phyloP scores from a whole-genome alignment of 257 asterid species.

The Thymus quinquecostatus region DNA sequence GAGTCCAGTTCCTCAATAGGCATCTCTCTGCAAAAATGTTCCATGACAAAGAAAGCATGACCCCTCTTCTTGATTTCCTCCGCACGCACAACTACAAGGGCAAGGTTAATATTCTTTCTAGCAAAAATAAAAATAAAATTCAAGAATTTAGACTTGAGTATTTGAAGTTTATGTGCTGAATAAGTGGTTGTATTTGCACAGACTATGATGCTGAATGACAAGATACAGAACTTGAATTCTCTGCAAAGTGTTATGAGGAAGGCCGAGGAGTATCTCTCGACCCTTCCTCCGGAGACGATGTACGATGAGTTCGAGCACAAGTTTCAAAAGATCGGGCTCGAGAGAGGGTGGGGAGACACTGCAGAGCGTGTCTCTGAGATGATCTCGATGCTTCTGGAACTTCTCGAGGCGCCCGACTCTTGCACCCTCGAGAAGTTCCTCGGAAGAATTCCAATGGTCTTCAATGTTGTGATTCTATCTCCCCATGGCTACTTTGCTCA shows the following conservation, averaged over 20 bases:
- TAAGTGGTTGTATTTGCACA: slow-evolving; percentile 27
- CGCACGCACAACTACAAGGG: slow-evolving; percentile 79
- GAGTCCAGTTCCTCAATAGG: slow-evolving; percentile 95
- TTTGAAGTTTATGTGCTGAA: not conserved
- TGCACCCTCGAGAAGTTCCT: slow-evolving; percentile 89
- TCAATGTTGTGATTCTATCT: slow-evolving; percentile 93
- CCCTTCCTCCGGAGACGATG: slow-evolving; percentile 60
- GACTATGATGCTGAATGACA: slow-evolving; percentile 87
- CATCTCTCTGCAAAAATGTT: slow-evolving; percentile 98
- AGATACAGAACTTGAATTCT: slow-evolving; percentile 57
- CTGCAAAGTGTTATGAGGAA: slow-evolving; percentile 80
- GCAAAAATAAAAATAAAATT: too few relatives aligned
- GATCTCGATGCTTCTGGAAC: slow-evolving; percentile 86
- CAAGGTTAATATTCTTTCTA: slow-evolving; percentile 46
- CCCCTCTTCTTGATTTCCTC: slow-evolving; percentile 90
- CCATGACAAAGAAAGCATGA: slow-evolving; percentile 91
- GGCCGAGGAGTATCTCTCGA: slow-evolving; percentile 89
- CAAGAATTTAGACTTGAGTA: not conserved
- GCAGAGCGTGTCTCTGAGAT: slow-evolving; percentile 74
- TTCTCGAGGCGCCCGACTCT: slow-evolving; percentile 93
- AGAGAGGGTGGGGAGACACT: slow-evolving; percentile 96
- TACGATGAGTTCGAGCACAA: slow-evolving; percentile 67
- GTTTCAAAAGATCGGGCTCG: slow-evolving; percentile 89
- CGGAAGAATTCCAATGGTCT: slow-evolving; percentile 89
- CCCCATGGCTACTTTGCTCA: slow-evolving; percentile 99